Evolutionary conservation across 2,329 filamentous ascomycete genomes (phyloP), one percentile per base, ranked within the genome.

Genomic region (Apiospora koreana): DNA sequence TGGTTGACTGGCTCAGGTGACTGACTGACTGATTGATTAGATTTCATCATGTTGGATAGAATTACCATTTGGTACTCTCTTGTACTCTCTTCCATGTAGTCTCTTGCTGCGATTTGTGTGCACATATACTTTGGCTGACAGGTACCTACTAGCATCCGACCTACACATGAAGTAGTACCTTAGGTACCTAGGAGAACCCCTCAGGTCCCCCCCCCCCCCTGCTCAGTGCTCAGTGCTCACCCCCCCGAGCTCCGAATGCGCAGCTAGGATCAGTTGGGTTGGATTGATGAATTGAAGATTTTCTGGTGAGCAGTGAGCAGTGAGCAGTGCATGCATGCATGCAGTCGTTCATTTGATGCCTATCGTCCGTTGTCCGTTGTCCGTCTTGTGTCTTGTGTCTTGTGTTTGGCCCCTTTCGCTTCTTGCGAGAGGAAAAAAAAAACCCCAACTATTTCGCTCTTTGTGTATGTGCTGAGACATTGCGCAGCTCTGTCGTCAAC

Each of bases 251-350:
- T 62, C 54, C 54, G 54, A 62, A 9, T 62, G 54, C 54, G 54
- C 54, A 62, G 21, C 54, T 35, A 62, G 54, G 18, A 38, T 62
- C 9, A 62, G 28, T 62, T 38, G 54, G 54, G 54, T 62, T 62
- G 14, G 14, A 58, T 9, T 2, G 31, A 28, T 38, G 54, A 62
- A 38, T 62, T 62, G 54, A 62, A 62, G 54, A 62, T 62, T 62
- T 62, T 38, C 54, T 62, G 54, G 54, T 62, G 54, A 62, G 54
- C 54, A 62, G 54, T 62, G 31, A n/a, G n/a, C n/a, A n/a, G 54
- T 62, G 54, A 62, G 54, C 54, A 62, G 54, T 62, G 31, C 54
- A 62, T 62, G n/a, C 54, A 62, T 62, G n/a, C 35, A 35, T 35
- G 35, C 21, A 35, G 28, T 58, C 50, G 21, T 21, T 14, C 50